Evolutionary conservation across 164 flowering plant genomes (phyloP), one percentile per base, ranked within the genome.

Genomic region (Chloranthus sessilifolius): DNA sequence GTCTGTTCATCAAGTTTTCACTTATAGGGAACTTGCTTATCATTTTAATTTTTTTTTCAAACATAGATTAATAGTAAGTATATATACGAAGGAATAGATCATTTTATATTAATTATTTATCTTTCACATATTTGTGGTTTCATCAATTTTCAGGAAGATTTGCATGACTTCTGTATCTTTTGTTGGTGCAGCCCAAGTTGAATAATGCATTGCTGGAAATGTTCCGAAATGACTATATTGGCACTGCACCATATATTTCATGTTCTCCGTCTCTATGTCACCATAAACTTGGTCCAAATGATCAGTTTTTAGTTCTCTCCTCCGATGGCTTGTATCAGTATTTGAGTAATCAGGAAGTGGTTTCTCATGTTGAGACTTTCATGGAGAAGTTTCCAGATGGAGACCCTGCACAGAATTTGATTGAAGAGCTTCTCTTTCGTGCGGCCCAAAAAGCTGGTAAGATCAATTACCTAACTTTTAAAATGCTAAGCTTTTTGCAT

Each of bases 361-460:
- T 87, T 72, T 75, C 83, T 58, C 67, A 66, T 61, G 87, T 89
- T 43, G 89, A 78, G 63, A 72, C 44, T 65, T 92, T 92, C 62
- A 81, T 89, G 87, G 97, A 85, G 79, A 89, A 78, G 67, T 87
- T 71, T 67, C 97, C 96, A 7, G 99, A 94, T 49, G 97, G 97
- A 42, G 99, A 94, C 61, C 99, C 99, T 43, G 99, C 97, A 9
- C 99, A 94, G 45, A 92, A 94, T 65, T 66, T 94, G 39, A 87
- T 94, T 52, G 96, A 89, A 69, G 99, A 94, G 73, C 86, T 94
- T 66, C 90, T 94, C 20, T 66, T 55, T 30, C 94, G 97, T 61
- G 99, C 99, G 56, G 99, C 99, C 34, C 87, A 83, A 70, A 94
- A 89, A 81, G 99, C 99, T 54, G 99, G 99, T 94, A 79, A 56